Conservation (phyloP, 345 rosid species). For the Diplotaxis tenuifolia region DNA sequence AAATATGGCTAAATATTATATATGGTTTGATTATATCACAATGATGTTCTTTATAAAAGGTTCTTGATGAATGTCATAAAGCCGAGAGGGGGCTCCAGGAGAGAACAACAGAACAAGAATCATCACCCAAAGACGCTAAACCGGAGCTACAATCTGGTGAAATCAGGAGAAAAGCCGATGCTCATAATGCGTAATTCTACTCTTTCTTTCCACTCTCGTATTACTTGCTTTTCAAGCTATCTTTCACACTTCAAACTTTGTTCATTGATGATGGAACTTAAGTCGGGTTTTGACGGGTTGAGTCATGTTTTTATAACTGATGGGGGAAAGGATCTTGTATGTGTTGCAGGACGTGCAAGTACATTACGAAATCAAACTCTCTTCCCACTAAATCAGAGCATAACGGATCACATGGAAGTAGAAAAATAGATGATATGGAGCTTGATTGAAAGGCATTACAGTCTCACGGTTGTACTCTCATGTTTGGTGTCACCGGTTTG, state of each 20-base stretch:
- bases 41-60: constrained; percentile 32
- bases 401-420: constrained; percentile 25
- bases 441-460: no score
- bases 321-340: constrained; percentile 19
- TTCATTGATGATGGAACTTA: no score
- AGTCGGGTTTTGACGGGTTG: no score
- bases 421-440: constrained; percentile 2
- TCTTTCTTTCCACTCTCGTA: no score
- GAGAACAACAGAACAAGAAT: constrained; percentile 49
- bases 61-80: constrained; percentile 58
- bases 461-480: no score
- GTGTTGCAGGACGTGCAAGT: constrained; percentile 41
- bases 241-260: no score
- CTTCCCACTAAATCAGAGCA: constrained; percentile 25
- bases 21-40: not conserved
- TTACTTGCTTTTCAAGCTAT: no score
- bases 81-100: constrained; percentile 67
- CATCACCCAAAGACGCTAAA: constrained; percentile 33
- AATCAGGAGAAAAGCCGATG: constrained; percentile 54
- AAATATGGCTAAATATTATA: no score
- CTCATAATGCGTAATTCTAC: constrained; percentile 44
- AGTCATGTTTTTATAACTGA: not conserved
- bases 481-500: no score
- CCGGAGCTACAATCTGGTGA: constrained; percentile 59
- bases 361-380: constrained; percentile 37